These are phyloP conservation scores for Candida xyloterini DNA, from an alignment of 805 yeast genomes.

Conservation along the genomic window DNA sequence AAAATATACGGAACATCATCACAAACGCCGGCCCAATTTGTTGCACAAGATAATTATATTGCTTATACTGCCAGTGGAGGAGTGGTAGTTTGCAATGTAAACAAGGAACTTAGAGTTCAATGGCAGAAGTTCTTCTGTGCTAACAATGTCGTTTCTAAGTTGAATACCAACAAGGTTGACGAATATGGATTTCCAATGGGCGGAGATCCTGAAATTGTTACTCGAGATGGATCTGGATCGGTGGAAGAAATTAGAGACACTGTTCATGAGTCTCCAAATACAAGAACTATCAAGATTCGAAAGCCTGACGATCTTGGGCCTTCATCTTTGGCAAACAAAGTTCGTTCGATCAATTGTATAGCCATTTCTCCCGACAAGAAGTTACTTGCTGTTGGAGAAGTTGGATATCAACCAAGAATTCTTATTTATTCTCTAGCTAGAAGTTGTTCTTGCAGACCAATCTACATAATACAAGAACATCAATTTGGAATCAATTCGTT, in stretches of 20 bases:
- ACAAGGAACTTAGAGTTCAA: conserved; percentile 23
- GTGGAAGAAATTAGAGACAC: conserved; percentile 10
- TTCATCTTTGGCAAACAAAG: conserved; percentile 33
- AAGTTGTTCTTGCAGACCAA: conserved; percentile 45
- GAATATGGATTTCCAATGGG: conserved; percentile 35
- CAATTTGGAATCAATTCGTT: conserved; percentile 58
- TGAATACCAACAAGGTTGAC: conserved; percentile 24
- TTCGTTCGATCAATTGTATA: conserved; percentile 54
- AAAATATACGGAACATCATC: conserved; percentile 49
- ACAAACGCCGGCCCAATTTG: conserved; percentile 38
- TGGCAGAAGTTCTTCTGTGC: conserved; percentile 55
- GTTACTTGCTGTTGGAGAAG: conserved; percentile 65
- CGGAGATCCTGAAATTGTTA: conserved; percentile 31
- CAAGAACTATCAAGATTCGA: conserved; percentile 13
- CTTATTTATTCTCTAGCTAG: conserved; percentile 56
- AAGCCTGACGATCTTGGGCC: conserved; percentile 19
- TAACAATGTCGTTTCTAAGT: conserved; percentile 24
- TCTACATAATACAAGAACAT: conserved; percentile 58
- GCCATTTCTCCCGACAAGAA: conserved; percentile 54
- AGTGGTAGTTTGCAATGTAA: conserved; percentile 45
- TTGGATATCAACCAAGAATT: conserved; percentile 66
- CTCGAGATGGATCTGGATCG: conserved; percentile 19
- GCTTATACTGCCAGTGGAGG: conserved; percentile 62
- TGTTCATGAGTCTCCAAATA: conserved; percentile 8
- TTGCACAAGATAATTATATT: conserved; percentile 38